phyloP scores from a whole-genome alignment of 495 filamentous ascomycete genomes.

The Mycothermus thermophilus region DNA sequence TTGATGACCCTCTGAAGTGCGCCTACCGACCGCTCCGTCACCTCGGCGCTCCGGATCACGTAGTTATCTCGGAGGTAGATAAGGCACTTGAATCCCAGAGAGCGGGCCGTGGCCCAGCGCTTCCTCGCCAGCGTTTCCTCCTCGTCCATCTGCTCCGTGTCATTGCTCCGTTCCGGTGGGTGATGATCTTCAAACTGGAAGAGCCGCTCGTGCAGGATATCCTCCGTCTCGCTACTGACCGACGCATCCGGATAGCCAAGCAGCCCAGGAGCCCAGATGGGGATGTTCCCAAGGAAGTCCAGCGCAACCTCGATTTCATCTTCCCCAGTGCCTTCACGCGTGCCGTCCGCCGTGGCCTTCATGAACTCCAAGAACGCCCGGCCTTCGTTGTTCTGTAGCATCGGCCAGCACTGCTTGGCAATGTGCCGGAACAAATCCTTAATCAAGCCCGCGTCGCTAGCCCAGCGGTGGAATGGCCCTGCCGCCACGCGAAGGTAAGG shows the following conservation, averaged over 20 bases:
- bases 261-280: conserved; percentile 53
- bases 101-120: conserved; percentile 20
- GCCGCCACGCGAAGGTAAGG: conserved; percentile 27
- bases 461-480: conserved; percentile 22
- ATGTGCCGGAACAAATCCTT: conserved; percentile 23
- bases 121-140: conserved; percentile 12
- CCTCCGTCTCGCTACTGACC: conserved; percentile 41
- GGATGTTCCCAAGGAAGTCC: conserved; percentile 36
- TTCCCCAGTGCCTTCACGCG: conserved; percentile 11
- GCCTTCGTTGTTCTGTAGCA: conserved; percentile 27
- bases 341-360: conserved; percentile 19
- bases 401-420: conserved; percentile 22
- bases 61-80: conserved; percentile 34
- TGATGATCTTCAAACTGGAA: conserved; percentile 27
- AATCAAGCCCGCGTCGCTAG: conserved; percentile 13
- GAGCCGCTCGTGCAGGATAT: conserved; percentile 41
- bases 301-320: conserved; percentile 14
- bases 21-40: conserved; percentile 26
- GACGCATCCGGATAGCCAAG: conserved; percentile 46
- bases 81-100: conserved; percentile 32
- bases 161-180: neutral
- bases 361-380: conserved; percentile 31
- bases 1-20: conserved; percentile 30
- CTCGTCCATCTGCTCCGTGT: conserved; percentile 12
- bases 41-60: conserved; percentile 23